phyloP scores from a whole-genome alignment of 306 rosid species.

The Acacia crassicarpa region DNA sequence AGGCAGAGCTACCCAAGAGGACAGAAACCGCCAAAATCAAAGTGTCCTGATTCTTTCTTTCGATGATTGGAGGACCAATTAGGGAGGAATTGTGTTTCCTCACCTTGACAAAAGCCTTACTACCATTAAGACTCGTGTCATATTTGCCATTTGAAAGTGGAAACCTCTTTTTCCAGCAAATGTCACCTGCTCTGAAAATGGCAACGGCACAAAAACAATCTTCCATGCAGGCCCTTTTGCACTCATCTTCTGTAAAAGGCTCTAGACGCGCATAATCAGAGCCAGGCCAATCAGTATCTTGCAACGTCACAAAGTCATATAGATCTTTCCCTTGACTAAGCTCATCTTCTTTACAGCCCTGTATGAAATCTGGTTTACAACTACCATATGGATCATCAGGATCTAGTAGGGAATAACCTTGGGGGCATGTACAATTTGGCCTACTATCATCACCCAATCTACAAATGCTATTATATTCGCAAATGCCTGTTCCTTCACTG shows the following conservation, averaged over 20 bases:
- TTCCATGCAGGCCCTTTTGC: conserved; percentile 41
- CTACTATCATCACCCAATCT: conserved; percentile 16
- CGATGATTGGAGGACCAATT: not conserved
- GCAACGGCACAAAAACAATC: conserved; percentile 57
- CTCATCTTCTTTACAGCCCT: conserved; percentile 38
- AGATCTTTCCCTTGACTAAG: conserved; percentile 6
- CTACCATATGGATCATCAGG: conserved; percentile 34
- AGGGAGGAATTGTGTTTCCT: conserved; percentile 42
- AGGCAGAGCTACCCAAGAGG: conserved; percentile 45
- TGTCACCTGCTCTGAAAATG: conserved; percentile 25
- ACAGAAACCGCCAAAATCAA: conserved; percentile 34
- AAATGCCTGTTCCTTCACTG: conserved; percentile 26
- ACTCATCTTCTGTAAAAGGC: conserved; percentile 35
- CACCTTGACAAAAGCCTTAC: conserved; percentile 40
- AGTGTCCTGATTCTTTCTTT: conserved; percentile 25
- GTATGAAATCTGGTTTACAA: conserved; percentile 47
- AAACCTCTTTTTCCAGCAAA: conserved; percentile 49
- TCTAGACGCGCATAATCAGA: conserved; percentile 23
- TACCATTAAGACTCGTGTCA: conserved; percentile 26
- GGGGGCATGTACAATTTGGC: conserved; percentile 46
- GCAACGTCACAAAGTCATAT: conserved; percentile 23
- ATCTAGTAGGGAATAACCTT: conserved; percentile 35
- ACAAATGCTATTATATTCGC: conserved; percentile 46
- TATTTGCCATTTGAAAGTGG: conserved; percentile 55
- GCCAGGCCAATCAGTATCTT: conserved; percentile 35